Base-by-base conservation (phyloP, 2,329 filamentous ascomycete species). In the Endocalyx cinctus region DNA sequence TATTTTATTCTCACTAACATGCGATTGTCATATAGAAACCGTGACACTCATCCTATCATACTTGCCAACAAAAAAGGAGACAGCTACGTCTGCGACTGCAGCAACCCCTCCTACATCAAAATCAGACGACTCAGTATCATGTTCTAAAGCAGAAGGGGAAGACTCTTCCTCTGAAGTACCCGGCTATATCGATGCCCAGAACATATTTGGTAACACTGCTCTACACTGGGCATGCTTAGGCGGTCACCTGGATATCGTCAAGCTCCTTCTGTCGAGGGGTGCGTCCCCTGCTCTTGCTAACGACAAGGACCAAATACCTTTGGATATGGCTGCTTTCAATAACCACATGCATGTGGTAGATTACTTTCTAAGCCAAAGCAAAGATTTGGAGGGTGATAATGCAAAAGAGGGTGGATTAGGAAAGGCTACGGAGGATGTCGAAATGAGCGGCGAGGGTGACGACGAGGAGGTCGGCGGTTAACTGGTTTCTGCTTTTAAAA, bases 201-300 rank as follows among this genome's bases (percentile, higher is more conserved):
- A 98, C 54, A 69, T 79, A 41, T 82, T 84, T 28, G 89, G 88
- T 27, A 97, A 96, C 65, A 96, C 90, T 1, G 77, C 87, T 1
- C 69, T 98, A 37, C 92, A 98, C 64, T 97, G 89, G 89, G 90
- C 90, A 0, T 85, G 87, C 1, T 67, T 96, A 35, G 92, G 94
- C 34, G 89, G 89, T 2, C 89, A 96, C 52, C 66, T 97, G 4
- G 76, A 82, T 5, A 77, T 80, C 4, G 87, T 95, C 6, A 85
- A 89, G 65, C 63, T 79, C 1, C 72, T 98, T 10, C 70, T 95
- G 2, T 78, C 80, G 27, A 69, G 78, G 3, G 88, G 87, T 3
- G 88, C 88, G 2, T 82, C 87, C 38, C 80, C 88, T 5, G 79
- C 79, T 10, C 66, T 87, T 19, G 81, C 81, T 52, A 97, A 97